Base-by-base conservation (phyloP, 345 rosid genomes). In the Camelina laxa region DNA sequence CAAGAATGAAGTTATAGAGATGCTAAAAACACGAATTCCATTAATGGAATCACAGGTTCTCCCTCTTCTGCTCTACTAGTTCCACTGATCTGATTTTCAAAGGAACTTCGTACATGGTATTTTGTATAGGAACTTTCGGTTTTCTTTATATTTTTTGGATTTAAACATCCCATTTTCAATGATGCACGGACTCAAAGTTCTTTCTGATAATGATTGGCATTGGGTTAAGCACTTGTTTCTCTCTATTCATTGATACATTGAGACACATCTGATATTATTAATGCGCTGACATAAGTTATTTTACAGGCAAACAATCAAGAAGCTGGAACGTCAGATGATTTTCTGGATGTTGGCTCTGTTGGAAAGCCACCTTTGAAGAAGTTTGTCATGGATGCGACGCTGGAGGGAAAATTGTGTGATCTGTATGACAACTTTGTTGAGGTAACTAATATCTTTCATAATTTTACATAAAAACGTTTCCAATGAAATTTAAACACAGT, bases 351-450 rank as follows among this genome's bases (percentile, higher is more conserved):
- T 62, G 82, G 74, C 57, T 38, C 84, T 12, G 85, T 82, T 62
- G 89, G 80, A 76, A 91, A 84, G 80, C 81, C 81, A 78, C 61
- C 67, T 44, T 31, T 80, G 82, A 85, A 74, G 80, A 92, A 84
- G 74, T 79, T 80, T 72, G 81, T 81, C 77, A 85, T 94, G 97
- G 92, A 92, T 67, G 51, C 83, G 15, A 77, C 63, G 36, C 53
- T 92, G 84, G 99, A 94, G 83, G 96, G 89, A 69, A 94, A 84
- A 82, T 79, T 94, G 74, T 94, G 97, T 83, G 99, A 90, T 75
- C 96, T 91, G 66, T 94, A 94, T 81, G 99, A 92, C 78, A 91
- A 87, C 74, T 94, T 79, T 81, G 85, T 90, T 81, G 93, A 94
- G 80, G 99, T 93, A 85, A 74, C 68, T 24, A 67, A 61, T 30